Conservation (phyloP, 352 stramenopile genomes). For the Blastocystis sp. region DNA sequence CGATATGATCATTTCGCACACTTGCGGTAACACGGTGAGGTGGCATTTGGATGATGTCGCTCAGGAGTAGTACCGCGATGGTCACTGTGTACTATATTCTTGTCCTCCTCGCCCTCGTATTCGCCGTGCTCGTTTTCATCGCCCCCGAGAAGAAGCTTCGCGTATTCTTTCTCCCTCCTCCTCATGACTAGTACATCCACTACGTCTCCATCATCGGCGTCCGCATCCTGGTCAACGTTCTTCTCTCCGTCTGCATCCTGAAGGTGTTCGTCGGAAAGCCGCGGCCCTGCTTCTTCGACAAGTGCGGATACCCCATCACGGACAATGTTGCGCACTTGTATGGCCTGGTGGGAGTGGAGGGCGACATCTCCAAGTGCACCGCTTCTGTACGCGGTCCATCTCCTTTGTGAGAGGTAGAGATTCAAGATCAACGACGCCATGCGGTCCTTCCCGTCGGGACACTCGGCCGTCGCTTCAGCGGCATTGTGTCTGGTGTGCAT, state of each 20-base stretch:
- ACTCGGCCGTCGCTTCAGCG: conserved; percentile 7
- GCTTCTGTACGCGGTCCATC: neutral
- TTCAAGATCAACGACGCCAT: conserved; percentile 32
- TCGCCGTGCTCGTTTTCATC: conserved; percentile 8
- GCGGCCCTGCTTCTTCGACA: conserved; percentile 57
- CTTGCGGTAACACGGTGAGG: conserved; percentile 56
- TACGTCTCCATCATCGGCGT: neutral
- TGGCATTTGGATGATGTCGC: neutral
- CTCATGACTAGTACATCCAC: neutral
- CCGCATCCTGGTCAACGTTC: neutral
- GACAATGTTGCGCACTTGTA: neutral
- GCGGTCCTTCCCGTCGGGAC: conserved; percentile 56
- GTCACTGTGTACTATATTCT: neutral
- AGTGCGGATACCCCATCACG: conserved; percentile 48
- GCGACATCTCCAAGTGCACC: conserved; percentile 55
- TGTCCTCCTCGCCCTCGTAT: neutral
- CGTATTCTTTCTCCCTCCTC: neutral
- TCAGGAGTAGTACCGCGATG: neutral
- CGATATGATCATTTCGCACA: conserved; percentile 52
- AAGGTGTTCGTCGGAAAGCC: conserved; percentile 49
- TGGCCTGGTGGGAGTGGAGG: neutral
- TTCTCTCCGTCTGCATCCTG: conserved; percentile 5
- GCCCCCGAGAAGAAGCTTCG: neutral
- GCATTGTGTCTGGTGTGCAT: neutral
- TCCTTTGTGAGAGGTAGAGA: neutral